These are phyloP conservation scores for Eutypa lata DNA, from an alignment of 2,329 filamentous ascomycete species.

Conservation along the genomic window DNA sequence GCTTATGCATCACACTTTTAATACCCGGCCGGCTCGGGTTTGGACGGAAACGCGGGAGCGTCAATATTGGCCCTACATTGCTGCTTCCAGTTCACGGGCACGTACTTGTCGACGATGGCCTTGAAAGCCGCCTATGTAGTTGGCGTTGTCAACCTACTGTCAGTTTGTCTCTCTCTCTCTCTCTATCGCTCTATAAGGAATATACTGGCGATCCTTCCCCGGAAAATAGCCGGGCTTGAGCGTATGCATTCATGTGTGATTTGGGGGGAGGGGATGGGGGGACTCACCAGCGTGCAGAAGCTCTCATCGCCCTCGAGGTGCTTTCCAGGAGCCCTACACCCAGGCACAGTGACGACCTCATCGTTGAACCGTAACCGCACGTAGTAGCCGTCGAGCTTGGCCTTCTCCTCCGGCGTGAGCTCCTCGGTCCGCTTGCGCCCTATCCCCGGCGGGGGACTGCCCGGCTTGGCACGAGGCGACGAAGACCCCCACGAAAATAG, in stretches of 20 bases:
- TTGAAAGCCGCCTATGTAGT: conserved; percentile 76
- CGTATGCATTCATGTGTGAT: too few relatives aligned
- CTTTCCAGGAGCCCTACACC: conserved; percentile 72
- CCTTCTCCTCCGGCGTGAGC: conserved; percentile 55
- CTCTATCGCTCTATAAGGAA: too few relatives aligned
- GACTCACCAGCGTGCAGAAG: conserved; percentile 80
- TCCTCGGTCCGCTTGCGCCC: conserved; percentile 57
- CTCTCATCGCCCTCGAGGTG: conserved; percentile 83
- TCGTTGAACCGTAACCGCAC: conserved; percentile 93
- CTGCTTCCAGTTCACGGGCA: conserved; percentile 71
- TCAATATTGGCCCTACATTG: conserved; percentile 47
- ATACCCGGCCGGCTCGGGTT: conserved; percentile 52
- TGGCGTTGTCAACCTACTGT: background rate
- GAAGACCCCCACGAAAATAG: conserved; percentile 25
- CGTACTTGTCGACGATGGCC: conserved; percentile 84
- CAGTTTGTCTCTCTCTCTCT: background rate
- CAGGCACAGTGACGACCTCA: conserved; percentile 73
- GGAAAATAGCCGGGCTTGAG: too few relatives aligned
- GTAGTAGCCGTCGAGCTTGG: conserved; percentile 70
- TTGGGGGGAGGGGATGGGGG: background rate
- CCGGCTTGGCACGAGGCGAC: conserved; percentile 18
- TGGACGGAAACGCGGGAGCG: conserved; percentile 42
- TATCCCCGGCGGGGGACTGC: conserved; percentile 43
- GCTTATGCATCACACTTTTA: too few relatives aligned
- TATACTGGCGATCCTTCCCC: too few relatives aligned